Evolutionary conservation across 192 early-diverging fungal genomes (phyloP).

Genomic region (Coemansia sp.): DNA sequence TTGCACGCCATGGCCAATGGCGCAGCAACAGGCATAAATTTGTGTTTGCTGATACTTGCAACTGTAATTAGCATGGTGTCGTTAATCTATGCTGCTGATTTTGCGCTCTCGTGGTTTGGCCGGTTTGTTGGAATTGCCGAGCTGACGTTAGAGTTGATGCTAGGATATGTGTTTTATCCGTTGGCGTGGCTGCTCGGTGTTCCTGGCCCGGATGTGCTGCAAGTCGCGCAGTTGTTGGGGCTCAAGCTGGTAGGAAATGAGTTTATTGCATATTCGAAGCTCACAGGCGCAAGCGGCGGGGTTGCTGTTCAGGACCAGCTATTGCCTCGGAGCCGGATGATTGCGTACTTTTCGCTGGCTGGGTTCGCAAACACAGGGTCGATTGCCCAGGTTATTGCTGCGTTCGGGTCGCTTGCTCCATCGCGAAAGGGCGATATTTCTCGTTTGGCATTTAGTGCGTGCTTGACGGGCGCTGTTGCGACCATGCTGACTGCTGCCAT

Average conservation of each 20-base stretch:
- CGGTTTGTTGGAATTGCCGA: slow-evolving; percentile 61
- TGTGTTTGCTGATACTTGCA: slow-evolving; percentile 72
- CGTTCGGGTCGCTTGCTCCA: slow-evolving; percentile 75
- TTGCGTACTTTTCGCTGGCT: slow-evolving; percentile 77
- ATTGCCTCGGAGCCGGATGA: slow-evolving; percentile 49
- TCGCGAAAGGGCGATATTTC: slow-evolving; percentile 70
- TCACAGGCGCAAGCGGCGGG: slow-evolving; percentile 20
- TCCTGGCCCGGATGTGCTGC: slow-evolving; percentile 53
- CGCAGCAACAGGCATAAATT: slow-evolving; percentile 75
- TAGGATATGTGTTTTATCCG: slow-evolving; percentile 79
- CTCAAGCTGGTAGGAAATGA: slow-evolving; percentile 84
- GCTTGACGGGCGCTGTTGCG: slow-evolving; percentile 74
- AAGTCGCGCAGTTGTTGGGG: slow-evolving; percentile 66
- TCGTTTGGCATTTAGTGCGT: slow-evolving; percentile 72
- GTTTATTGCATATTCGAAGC: slow-evolving; percentile 75
- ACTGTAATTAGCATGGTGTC: slow-evolving; percentile 76
- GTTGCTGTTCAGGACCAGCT: slow-evolving; percentile 32
- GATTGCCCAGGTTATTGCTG: slow-evolving; percentile 80
- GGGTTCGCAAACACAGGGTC: slow-evolving; percentile 84
- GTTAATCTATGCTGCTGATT: slow-evolving; percentile 67
- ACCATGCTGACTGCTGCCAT: slow-evolving; percentile 82
- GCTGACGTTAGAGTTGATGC: slow-evolving; percentile 67
- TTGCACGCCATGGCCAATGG: slow-evolving; percentile 83
- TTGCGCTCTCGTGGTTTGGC: slow-evolving; percentile 68
- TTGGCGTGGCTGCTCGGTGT: slow-evolving; percentile 72